Conservation (phyloP, 108 stramenopile species). For the Discostella stelligeroides region DNA sequence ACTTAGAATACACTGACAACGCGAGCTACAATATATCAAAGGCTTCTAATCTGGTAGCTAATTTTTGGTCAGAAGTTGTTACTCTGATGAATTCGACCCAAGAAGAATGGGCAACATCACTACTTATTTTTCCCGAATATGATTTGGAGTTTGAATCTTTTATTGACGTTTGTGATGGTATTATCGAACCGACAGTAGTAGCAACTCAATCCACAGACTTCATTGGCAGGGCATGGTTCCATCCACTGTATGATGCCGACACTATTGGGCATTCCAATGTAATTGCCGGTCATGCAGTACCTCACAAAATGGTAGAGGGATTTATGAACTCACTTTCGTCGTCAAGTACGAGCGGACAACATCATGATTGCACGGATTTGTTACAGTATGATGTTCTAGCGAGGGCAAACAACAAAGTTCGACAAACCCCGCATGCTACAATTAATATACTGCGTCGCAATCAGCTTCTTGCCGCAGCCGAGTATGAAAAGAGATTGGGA, state of each 20-base stretch:
- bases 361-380: background rate
- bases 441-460: conserved; percentile 59
- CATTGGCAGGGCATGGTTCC: conserved; percentile 65
- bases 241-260: conserved; percentile 50
- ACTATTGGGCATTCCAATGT: conserved; percentile 46
- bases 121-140: conserved; percentile 49
- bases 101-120: conserved; percentile 50
- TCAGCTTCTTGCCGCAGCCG: conserved; percentile 46
- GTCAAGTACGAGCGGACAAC: background rate
- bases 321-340: conserved; percentile 37
- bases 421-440: conserved; percentile 62
- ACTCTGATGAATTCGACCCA: conserved; percentile 41
- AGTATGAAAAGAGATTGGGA: conserved; percentile 48
- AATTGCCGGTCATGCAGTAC: conserved; percentile 58
- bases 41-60: conserved; percentile 31
- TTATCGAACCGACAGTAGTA: conserved; percentile 47
- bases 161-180: conserved; percentile 45
- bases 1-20: background rate
- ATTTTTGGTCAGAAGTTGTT: conserved; percentile 52
- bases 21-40: background rate
- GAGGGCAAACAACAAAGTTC: conserved; percentile 55
- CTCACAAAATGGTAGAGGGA: conserved; percentile 53
- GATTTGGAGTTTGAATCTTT: conserved; percentile 55
- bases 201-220: conserved; percentile 38
- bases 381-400: conserved; percentile 23